Percentiles rank a stretch among this genome's conserved stretches.
phyloP scores from a whole-genome alignment of 1,284 basidiomycete genomes.

The Leccinum olivaceoglutinosum region DNA sequence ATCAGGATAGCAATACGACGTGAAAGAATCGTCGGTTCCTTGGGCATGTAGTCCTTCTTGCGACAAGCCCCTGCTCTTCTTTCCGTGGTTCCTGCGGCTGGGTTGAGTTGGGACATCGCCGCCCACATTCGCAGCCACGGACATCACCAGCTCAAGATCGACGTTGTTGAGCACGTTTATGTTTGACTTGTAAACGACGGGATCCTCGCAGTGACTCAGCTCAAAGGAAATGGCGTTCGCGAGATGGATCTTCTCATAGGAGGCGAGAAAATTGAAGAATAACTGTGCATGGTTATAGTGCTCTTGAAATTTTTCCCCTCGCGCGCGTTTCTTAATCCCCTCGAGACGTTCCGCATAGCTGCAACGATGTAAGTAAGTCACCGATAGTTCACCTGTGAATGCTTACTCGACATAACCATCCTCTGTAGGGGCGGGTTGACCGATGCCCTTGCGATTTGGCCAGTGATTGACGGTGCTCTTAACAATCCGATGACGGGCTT shows the following conservation, averaged over 20 bases:
- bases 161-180: constrained; percentile 64
- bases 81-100: constrained; percentile 49
- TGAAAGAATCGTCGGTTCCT: constrained; percentile 59
- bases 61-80: constrained; percentile 49
- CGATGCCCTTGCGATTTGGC: constrained; percentile 63
- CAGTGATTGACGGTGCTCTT: constrained; percentile 66
- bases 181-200: constrained; percentile 61
- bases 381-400: neutral
- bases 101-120: constrained; percentile 48
- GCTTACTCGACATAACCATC: constrained; percentile 61
- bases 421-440: constrained; percentile 43
- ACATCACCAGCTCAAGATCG: constrained; percentile 62
- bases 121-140: constrained; percentile 61
- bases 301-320: constrained; percentile 70
- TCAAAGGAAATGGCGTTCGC: constrained; percentile 70
- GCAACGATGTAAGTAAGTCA: neutral
- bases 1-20: constrained; percentile 73
- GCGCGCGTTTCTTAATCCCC: constrained; percentile 66
- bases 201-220: constrained; percentile 73
- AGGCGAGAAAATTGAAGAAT: constrained; percentile 73
- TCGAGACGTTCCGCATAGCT: constrained; percentile 47
- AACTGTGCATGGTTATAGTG: constrained; percentile 68
- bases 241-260: constrained; percentile 65
- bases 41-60: constrained; percentile 53
- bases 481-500: constrained; percentile 51